Evolutionary conservation across 768 basidiomycete genomes (phyloP).

Genomic region (Tephrocybe rancida): DNA sequence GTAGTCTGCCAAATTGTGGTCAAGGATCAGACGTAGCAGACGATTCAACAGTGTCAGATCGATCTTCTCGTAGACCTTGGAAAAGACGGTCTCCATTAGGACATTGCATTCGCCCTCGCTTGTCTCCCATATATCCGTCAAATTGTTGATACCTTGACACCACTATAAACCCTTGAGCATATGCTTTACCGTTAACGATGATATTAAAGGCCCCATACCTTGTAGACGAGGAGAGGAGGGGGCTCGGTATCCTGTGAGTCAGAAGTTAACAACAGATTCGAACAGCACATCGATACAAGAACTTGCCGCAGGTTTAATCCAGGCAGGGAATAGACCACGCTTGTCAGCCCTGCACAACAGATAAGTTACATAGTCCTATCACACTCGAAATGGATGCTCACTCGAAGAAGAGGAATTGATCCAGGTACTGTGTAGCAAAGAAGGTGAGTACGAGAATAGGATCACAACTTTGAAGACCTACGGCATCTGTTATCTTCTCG

Average conservation of each 20-base stretch:
- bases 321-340: conserved; percentile 95
- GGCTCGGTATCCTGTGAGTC: conserved; percentile 80
- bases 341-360: conserved; percentile 73
- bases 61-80: conserved; percentile 99
- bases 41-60: conserved; percentile 96
- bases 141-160: conserved; percentile 99
- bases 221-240: conserved; percentile 95
- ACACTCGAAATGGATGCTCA: conserved; percentile 25
- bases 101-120: conserved; percentile 97
- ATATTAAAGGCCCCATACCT: conserved; percentile 37
- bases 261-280: conserved; percentile 3
- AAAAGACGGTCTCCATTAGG: conserved; percentile 97
- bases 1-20: conserved; percentile 98
- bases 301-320: conserved; percentile 92
- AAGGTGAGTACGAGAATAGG: conserved; percentile 15
- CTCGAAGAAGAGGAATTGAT: conserved; percentile 99
- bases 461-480: conserved; percentile 35
- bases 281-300: not conserved
- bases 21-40: conserved; percentile 92
- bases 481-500: conserved; percentile 99
- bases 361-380: conserved; percentile 2
- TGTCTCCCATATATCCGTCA: conserved; percentile 98
- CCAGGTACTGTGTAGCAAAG: conserved; percentile 67
- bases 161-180: conserved; percentile 44
- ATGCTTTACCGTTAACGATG: not conserved